A percentile compares a stretch with the other conserved stretches of the same genome.
Conservation (phyloP, 2,329 filamentous ascomycete genomes). For the Simplicillium aogashimaense region DNA sequence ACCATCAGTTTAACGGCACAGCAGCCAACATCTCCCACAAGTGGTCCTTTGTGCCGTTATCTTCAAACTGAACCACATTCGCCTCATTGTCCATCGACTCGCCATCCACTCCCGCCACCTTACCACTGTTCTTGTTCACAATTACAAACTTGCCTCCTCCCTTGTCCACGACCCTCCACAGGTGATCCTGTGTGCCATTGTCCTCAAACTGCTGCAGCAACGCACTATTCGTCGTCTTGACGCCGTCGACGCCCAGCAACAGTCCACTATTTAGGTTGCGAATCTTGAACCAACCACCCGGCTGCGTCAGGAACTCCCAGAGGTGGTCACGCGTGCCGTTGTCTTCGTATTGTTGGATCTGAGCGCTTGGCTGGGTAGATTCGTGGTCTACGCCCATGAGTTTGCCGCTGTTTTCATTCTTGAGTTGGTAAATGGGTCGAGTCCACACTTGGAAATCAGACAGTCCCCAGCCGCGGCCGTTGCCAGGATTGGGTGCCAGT, state of each 20-base stretch:
- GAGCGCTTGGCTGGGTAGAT: neutral
- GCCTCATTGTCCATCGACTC: slow-evolving; percentile 6
- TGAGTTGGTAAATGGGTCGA: slow-evolving; percentile 10
- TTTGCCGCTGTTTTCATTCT: slow-evolving; percentile 10
- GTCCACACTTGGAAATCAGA: slow-evolving; percentile 23
- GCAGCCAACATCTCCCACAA: slow-evolving; percentile 7
- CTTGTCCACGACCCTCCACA: slow-evolving; percentile 7
- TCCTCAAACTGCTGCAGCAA: slow-evolving; percentile 6
- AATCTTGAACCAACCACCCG: slow-evolving; percentile 9
- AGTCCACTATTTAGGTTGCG: slow-evolving; percentile 8
- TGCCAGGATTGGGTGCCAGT: slow-evolving; percentile 19
- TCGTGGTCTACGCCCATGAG: slow-evolving; percentile 6
- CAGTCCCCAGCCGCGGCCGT: slow-evolving; percentile 14
- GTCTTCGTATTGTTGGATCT: slow-evolving; percentile 8
- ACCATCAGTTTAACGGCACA: neutral
- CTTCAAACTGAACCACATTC: slow-evolving; percentile 9
- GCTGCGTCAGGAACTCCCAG: slow-evolving; percentile 5
- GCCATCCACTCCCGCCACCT: slow-evolving; percentile 7
- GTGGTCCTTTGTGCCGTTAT: slow-evolving; percentile 8
- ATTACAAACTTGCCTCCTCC: slow-evolving; percentile 7
- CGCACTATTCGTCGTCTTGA: slow-evolving; percentile 6
- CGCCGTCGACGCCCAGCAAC: slow-evolving; percentile 4
- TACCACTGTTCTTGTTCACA: slow-evolving; percentile 8
- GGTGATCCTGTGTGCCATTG: slow-evolving; percentile 1
- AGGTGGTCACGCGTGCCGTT: slow-evolving; percentile 7